Evolutionary conservation across 2,329 filamentous ascomycete species (phyloP).

Genomic region (Fusarium sp.): DNA sequence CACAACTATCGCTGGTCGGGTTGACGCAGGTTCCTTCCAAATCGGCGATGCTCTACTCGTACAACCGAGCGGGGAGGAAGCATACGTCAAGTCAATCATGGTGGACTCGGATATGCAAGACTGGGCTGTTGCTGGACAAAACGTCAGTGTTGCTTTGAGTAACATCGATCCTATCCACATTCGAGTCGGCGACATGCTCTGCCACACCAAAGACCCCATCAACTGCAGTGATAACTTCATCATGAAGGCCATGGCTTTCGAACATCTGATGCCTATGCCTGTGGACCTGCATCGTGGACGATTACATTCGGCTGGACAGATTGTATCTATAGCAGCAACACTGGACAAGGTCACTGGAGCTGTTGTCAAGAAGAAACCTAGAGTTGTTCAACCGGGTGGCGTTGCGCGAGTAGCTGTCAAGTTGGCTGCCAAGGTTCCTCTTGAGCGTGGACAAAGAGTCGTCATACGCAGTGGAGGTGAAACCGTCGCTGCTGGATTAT

Average conservation of each 20-base stretch:
- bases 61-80: constrained; percentile 84
- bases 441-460: constrained; percentile 83
- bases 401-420: constrained; percentile 83
- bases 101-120: constrained; percentile 78
- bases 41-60: constrained; percentile 82
- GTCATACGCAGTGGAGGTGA: constrained; percentile 83
- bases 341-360: constrained; percentile 83
- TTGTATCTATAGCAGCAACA: constrained; percentile 76
- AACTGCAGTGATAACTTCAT: constrained; percentile 78
- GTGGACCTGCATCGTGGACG: constrained; percentile 90
- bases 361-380: constrained; percentile 84
- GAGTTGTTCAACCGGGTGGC: constrained; percentile 81
- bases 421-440: constrained; percentile 77
- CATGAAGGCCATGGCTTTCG: constrained; percentile 88
- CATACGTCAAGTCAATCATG: constrained; percentile 83
- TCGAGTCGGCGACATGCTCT: constrained; percentile 87
- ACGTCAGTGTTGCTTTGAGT: constrained; percentile 82
- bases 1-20: constrained; percentile 84
- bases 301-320: constrained; percentile 80
- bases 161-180: constrained; percentile 89
- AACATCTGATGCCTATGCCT: constrained; percentile 87
- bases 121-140: constrained; percentile 94
- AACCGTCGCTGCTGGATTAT: constrained; percentile 87
- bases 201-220: constrained; percentile 74
- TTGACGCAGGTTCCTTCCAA: constrained; percentile 87